A percentile compares a stretch with the other conserved stretches of the same genome.
Conservation (phyloP, 495 filamentous ascomycete species). For the Trichoderma gamsii region DNA sequence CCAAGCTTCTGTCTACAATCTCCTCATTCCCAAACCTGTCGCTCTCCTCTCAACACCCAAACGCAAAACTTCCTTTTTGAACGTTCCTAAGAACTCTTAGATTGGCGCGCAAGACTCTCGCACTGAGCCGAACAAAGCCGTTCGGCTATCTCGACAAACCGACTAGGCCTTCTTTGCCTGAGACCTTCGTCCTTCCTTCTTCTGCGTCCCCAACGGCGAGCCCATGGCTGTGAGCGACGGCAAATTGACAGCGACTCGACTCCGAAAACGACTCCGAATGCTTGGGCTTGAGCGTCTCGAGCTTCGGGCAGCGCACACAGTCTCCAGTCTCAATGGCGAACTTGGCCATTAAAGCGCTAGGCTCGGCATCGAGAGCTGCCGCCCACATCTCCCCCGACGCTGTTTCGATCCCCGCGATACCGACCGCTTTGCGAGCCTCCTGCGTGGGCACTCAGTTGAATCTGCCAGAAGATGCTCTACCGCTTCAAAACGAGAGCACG, state of each 20-base stretch:
- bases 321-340: background rate
- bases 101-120: background rate
- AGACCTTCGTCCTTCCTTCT: background rate
- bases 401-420: background rate
- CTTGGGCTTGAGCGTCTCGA: background rate
- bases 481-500: background rate
- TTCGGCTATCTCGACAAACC: background rate
- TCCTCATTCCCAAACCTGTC: background rate
- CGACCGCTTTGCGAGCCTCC: background rate
- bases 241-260: background rate
- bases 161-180: background rate
- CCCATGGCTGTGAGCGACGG: slow-evolving; percentile 2
- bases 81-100: background rate
- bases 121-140: background rate
- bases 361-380: slow-evolving; percentile 7
- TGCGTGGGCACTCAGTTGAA: background rate
- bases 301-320: background rate
- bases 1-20: background rate
- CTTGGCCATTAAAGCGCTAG: background rate
- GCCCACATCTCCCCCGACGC: slow-evolving; percentile 3
- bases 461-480: background rate
- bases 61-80: background rate
- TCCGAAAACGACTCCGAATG: slow-evolving; percentile 6
- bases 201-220: background rate
- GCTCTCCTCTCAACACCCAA: background rate